Evolutionary conservation across 2,329 filamentous ascomycete species (phyloP), one percentile per base, ranked within the genome.

Genomic region (Calycina herbarum): DNA sequence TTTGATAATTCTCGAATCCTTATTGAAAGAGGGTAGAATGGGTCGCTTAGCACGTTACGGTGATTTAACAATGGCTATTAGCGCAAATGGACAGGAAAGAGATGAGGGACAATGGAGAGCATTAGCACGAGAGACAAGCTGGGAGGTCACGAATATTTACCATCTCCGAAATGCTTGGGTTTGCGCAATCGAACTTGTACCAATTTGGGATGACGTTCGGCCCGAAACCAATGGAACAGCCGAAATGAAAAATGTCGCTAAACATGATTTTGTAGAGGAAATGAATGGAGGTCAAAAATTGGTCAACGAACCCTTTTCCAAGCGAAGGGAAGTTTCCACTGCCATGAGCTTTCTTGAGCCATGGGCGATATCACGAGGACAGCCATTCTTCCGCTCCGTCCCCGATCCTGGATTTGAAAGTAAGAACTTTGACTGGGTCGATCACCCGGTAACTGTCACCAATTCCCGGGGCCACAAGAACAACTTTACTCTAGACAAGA

Each of bases 21-120:
- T 81, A 1, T 67, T 81, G 27, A 54, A 60, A 1, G 74, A 78
- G 59, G 74, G 76, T 0, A 70, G 72, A 5, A 73, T 64, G 8
- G 68, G 68, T 1, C 65, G 77, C 7, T 67, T 82, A 15, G 72
- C 73, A 5, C 62, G 75, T 35, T 81, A 79, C 63, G 80, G 72
- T 1, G 79, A 82, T 66, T 69, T 82, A 20, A 78, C 76, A 59
- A 81, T 81, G 79, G 78, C 80, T 78, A 71, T 66, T 20, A 59
- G n/a, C 31, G 64, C 51, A 17, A 54, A 59, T 45, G 64, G 64
- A 3, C 45, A 62, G 29, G 64, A 66, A 38, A 57, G 64, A 33
- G 40, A 15, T n/a, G 64, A 66, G 38, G 13, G 10, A 5, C 58
- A 67, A 17, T 67, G 62, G 65, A 56, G 48, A 40, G 15, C 11